Evolutionary conservation across 2,329 filamentous ascomycete genomes (phyloP).

Genomic region (Aspergillus sp.): DNA sequence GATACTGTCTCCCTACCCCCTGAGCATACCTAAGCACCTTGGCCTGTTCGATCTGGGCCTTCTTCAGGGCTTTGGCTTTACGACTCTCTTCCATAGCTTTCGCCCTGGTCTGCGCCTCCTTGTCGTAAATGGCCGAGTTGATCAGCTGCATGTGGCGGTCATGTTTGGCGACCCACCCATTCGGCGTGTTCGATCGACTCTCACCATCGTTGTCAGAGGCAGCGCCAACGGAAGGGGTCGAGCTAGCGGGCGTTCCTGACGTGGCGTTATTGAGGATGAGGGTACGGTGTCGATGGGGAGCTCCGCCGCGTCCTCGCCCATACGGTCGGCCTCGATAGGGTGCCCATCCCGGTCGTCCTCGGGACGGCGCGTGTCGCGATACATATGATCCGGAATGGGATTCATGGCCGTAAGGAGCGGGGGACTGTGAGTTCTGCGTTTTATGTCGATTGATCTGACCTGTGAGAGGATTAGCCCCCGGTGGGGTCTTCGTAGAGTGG

Average conservation of each 20-base stretch:
- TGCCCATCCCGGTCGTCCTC: slow-evolving; percentile 39
- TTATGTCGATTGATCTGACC: slow-evolving; percentile 81
- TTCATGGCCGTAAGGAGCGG: slow-evolving; percentile 22
- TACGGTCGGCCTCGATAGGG: slow-evolving; percentile 45
- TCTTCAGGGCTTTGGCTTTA: slow-evolving; percentile 51
- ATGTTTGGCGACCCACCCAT: slow-evolving; percentile 68
- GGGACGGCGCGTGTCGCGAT: slow-evolving; percentile 30
- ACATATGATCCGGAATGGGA: slow-evolving; percentile 23
- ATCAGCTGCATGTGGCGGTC: slow-evolving; percentile 81
- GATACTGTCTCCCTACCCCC: slow-evolving; percentile 23
- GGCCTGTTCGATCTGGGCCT: slow-evolving; percentile 53
- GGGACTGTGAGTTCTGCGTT: slow-evolving; percentile 48
- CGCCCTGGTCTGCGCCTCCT: slow-evolving; percentile 66
- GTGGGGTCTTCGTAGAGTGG: neutral
- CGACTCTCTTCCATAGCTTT: slow-evolving; percentile 72
- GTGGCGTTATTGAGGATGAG: slow-evolving; percentile 61
- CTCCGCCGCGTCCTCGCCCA: slow-evolving; percentile 33
- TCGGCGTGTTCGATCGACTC: slow-evolving; percentile 27
- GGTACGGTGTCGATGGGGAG: slow-evolving; percentile 56
- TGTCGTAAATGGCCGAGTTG: slow-evolving; percentile 75
- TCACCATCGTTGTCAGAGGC: slow-evolving; percentile 31
- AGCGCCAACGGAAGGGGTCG: slow-evolving; percentile 25
- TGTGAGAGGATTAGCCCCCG: slow-evolving; percentile 34
- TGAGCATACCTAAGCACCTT: slow-evolving; percentile 43
- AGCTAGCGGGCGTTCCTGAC: slow-evolving; percentile 22